Percentiles rank a stretch among this genome's conserved stretches.
Conservation (phyloP, 2,329 filamentous ascomycete genomes). For the Dactylonectria estremocensis region DNA sequence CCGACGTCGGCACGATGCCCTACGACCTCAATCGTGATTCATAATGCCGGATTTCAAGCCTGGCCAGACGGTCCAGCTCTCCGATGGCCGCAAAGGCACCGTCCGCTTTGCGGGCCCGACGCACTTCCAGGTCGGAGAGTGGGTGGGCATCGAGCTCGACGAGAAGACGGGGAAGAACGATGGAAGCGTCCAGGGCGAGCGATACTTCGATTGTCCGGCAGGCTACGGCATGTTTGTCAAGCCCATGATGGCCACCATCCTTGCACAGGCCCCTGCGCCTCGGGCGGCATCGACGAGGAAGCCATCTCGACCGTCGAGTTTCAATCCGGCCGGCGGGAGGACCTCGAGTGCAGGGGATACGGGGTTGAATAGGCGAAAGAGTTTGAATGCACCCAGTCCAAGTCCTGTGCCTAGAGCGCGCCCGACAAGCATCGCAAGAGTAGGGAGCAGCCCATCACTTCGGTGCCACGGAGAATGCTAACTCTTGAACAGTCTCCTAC, state of each 20-base stretch:
- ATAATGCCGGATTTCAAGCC: conserved; percentile 69
- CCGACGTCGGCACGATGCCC: conserved; percentile 52
- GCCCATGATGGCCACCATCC: conserved; percentile 75
- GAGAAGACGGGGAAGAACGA: conserved; percentile 92
- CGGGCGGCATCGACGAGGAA: conserved; percentile 58
- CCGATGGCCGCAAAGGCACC: conserved; percentile 81
- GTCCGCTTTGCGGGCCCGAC: conserved; percentile 88
- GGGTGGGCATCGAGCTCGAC: conserved; percentile 91
- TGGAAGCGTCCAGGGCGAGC: conserved; percentile 87
- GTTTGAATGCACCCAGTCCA: conserved; percentile 80
- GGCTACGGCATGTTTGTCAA: conserved; percentile 88
- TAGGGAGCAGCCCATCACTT: conserved; percentile 53
- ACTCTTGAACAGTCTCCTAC: conserved; percentile 74
- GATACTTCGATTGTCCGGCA: conserved; percentile 90
- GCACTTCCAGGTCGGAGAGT: conserved; percentile 84
- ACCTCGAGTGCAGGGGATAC: conserved; percentile 65
- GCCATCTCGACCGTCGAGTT: conserved; percentile 66
- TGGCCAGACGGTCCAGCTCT: conserved; percentile 85
- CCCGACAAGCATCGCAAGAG: conserved; percentile 70
- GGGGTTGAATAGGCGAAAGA: conserved; percentile 74
- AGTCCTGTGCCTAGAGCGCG: conserved; percentile 75
- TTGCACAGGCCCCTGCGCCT: conserved; percentile 63
- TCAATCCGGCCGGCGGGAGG: conserved; percentile 57
- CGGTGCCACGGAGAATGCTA: conserved; percentile 34
- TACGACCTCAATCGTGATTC: conserved; percentile 40